A percentile compares a stretch with the other conserved stretches of the same genome.
These are phyloP conservation scores for Dactylonectria estremocensis DNA, from an alignment of 2,329 filamentous ascomycete genomes.

Conservation along the genomic window DNA sequence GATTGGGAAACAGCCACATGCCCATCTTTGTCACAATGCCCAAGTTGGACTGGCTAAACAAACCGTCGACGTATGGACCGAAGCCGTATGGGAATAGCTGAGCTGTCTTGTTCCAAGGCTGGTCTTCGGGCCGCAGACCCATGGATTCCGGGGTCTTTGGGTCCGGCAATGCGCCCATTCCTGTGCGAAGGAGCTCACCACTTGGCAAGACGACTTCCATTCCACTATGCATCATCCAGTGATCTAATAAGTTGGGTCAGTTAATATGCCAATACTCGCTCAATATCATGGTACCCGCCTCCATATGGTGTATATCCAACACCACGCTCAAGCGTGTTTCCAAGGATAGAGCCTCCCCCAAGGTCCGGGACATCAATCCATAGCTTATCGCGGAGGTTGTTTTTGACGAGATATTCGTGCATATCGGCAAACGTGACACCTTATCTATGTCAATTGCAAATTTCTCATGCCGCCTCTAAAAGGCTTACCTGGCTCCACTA, in stretches of 20 bases:
- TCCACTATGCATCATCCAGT: slow-evolving; percentile 18
- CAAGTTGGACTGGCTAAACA: slow-evolving; percentile 22
- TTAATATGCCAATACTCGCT: neutral
- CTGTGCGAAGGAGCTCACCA: slow-evolving; percentile 23
- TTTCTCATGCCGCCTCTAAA: too few species aligned
- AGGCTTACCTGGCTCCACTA: slow-evolving; percentile 26
- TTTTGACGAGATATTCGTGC: slow-evolving; percentile 21
- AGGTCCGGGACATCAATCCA: slow-evolving; percentile 31
- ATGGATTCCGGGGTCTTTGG: slow-evolving; percentile 6
- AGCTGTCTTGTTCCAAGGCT: slow-evolving; percentile 20
- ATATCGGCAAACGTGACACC: slow-evolving; percentile 23
- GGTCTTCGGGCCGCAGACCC: slow-evolving; percentile 20
- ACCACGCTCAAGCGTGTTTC: slow-evolving; percentile 26
- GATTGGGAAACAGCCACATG: slow-evolving; percentile 29
- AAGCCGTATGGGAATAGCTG: slow-evolving; percentile 33
- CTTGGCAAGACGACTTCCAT: slow-evolving; percentile 31
- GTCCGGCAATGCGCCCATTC: slow-evolving; percentile 29
- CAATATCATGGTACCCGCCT: neutral
- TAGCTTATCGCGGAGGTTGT: slow-evolving; percentile 24
- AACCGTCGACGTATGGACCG: slow-evolving; percentile 26
- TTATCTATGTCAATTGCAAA: neutral
- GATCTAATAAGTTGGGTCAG: neutral
- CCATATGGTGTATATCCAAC: slow-evolving; percentile 33
- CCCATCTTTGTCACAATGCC: slow-evolving; percentile 28
- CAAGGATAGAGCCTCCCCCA: slow-evolving; percentile 27